Evolutionary conservation across 352 stramenopile species (phyloP).

Genomic region (Globisporangium megalacanthum): DNA sequence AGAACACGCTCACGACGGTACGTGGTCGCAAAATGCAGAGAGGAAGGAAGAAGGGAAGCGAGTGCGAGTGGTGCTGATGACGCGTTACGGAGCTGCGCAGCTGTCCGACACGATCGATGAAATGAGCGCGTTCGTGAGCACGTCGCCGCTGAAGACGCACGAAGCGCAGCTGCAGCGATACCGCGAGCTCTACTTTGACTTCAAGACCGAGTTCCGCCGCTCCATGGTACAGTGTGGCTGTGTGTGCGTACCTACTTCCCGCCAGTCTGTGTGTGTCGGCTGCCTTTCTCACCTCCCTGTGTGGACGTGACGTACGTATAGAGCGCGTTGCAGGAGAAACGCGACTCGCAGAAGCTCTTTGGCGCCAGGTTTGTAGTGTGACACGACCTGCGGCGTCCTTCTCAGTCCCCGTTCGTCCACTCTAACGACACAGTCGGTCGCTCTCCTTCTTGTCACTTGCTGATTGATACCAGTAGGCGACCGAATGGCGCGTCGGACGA

Average conservation of each 20-base stretch:
- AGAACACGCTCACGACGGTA: conserved; percentile 62
- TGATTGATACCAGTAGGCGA: conserved; percentile 15
- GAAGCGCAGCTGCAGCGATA: conserved; percentile 92
- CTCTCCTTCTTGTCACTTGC: neutral
- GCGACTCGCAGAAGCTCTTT: conserved; percentile 78
- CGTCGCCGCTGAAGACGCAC: conserved; percentile 70
- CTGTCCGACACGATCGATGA: conserved; percentile 83
- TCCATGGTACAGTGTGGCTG: conserved; percentile 46
- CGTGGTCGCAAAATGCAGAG: neutral
- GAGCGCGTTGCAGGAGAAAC: conserved; percentile 77
- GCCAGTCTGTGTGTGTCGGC: neutral
- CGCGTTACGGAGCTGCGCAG: conserved; percentile 17
- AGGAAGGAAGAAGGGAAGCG: neutral
- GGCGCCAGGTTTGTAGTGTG: conserved; percentile 46
- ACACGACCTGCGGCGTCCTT: neutral
- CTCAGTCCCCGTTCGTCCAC: conserved; percentile 3
- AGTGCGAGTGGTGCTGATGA: neutral
- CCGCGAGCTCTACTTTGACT: conserved; percentile 95
- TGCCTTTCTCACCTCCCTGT: neutral
- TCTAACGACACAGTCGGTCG: neutral
- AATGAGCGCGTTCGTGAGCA: conserved; percentile 72
- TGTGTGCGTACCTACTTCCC: too few species aligned
- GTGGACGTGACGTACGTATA: conserved; percentile 12
- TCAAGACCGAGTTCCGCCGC: conserved; percentile 92
- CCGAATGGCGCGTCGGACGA: conserved; percentile 49